Conservation (phyloP, 257 asterid species). For the Solanum gandarillasii region DNA sequence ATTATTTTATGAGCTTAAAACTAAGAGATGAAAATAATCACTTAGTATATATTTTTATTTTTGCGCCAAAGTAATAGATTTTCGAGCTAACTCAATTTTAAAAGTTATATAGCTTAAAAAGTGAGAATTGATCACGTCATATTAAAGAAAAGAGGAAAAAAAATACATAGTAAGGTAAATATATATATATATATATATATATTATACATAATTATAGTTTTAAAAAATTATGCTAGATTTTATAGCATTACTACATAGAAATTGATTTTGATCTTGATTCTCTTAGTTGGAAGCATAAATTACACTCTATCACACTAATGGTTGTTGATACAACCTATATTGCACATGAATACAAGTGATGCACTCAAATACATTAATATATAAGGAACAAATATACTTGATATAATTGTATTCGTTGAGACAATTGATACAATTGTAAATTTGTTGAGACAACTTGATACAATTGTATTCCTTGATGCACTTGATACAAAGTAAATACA, state of each 20-base stretch:
- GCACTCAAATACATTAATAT: not conserved
- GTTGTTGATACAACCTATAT: not conserved
- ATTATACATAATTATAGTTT: too few species aligned
- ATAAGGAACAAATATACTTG: too few species aligned
- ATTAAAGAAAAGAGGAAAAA: not conserved
- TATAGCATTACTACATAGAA: not conserved
- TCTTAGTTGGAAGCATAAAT: not conserved
- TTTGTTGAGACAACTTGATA: too few species aligned
- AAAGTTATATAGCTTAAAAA: not conserved
- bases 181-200: too few species aligned
- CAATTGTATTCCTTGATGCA: not conserved
- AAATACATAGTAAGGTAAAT: not conserved
- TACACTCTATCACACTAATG: not conserved
- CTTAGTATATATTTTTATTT: not conserved
- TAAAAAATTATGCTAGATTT: too few species aligned
- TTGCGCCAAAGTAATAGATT: not conserved
- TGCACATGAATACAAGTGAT: not conserved
- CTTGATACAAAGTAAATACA: not conserved
- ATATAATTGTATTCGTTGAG: too few species aligned
- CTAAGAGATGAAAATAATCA: not conserved
- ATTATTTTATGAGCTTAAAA: not conserved
- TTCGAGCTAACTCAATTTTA: not conserved
- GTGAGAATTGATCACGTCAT: not conserved
- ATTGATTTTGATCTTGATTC: not conserved
- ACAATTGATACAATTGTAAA: too few species aligned